Evolutionary conservation across 2,329 filamentous ascomycete genomes (phyloP), one percentile per base, ranked within the genome.

Genomic region (Colletotrichum sp.): DNA sequence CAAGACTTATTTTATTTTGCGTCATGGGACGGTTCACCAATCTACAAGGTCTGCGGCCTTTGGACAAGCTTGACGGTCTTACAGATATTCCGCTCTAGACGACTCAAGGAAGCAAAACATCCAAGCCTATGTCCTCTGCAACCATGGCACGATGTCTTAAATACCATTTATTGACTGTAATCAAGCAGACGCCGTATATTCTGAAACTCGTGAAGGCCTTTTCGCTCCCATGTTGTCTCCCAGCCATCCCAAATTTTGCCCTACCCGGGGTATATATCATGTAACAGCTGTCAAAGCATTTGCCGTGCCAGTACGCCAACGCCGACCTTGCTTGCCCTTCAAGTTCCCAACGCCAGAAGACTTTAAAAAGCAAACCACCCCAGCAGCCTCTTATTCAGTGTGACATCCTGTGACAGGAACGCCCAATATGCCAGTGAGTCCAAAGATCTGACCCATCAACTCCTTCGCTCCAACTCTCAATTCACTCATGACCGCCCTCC

Each of bases 391-490:
- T 18, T 10, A 39, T 18, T 48, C 6, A 16, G 12, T 26, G 13
- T 26, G 57, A 5, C 74, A 75, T 8, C 10, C 9, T 16, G 26
- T 32, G 3, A 73, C 32, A 5, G 81, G 81, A 44, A 82, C 70
- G 6, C 80, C 81, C 16, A 81, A 39, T 4, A 82, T 48, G 22
- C 62, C 59, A 12, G 78, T 75, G 64, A 82, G 59, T 3, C 81
- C 82, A 73, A 80, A 80, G 4, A 78, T 59, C 28, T 77, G 78
- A 2, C 81, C 82, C 71, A 74, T 26, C 4, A 28, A 57, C 75
- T 83, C 82, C 6, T 77, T 77, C 6, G 80, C 79, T 2, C 78
- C 78, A 30, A 81, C 78, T 34, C 72, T 76, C 24, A 83, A 68
- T 26, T 76, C 74, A 24, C 74, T 30, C 18, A 48, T 76, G 13